A percentile compares a stretch with the other conserved stretches of the same genome.
phyloP scores from a whole-genome alignment of 1,284 basidiomycete genomes.

The Fomitopsis schrenkii region DNA sequence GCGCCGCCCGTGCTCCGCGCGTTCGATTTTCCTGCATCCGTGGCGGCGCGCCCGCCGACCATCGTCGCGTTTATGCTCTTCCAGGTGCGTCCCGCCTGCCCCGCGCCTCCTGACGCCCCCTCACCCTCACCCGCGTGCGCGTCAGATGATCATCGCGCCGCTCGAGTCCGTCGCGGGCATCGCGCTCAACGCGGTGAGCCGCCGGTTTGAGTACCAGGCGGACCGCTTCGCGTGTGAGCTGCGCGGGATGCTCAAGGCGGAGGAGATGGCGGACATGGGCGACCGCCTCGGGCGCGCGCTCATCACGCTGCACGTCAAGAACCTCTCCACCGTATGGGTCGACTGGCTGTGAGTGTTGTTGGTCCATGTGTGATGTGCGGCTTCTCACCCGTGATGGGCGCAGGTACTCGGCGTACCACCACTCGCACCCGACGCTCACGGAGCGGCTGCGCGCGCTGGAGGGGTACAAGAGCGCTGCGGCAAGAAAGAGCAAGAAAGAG shows the following conservation, averaged over 20 bases:
- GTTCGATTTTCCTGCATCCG: constrained; percentile 79
- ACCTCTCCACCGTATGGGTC: constrained; percentile 87
- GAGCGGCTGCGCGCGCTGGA: constrained; percentile 84
- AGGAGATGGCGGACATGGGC: constrained; percentile 67
- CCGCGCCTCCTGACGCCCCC: background rate
- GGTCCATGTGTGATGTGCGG: background rate
- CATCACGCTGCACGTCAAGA: constrained; percentile 83
- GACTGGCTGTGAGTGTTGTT: constrained; percentile 73
- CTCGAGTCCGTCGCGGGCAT: constrained; percentile 78
- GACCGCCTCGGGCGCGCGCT: constrained; percentile 79
- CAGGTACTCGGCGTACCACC: constrained; percentile 88
- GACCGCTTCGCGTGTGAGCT: constrained; percentile 79
- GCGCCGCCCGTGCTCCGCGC: constrained; percentile 80
- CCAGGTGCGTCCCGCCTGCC: constrained; percentile 41
- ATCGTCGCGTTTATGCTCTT: constrained; percentile 89
- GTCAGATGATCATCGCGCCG: constrained; percentile 78
- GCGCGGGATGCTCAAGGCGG: constrained; percentile 39
- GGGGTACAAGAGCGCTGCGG: constrained; percentile 32
- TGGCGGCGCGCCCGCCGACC: constrained; percentile 72
- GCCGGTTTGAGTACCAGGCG: constrained; percentile 88
- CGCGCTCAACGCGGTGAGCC: constrained; percentile 75
- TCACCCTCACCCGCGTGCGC: background rate
- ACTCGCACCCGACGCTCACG: constrained; percentile 88
- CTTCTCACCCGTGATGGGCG: background rate
- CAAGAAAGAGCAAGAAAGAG: constrained; percentile 28